phyloP scores from a whole-genome alignment of 495 filamentous ascomycete genomes.

The Tuber microsphaerosporum region DNA sequence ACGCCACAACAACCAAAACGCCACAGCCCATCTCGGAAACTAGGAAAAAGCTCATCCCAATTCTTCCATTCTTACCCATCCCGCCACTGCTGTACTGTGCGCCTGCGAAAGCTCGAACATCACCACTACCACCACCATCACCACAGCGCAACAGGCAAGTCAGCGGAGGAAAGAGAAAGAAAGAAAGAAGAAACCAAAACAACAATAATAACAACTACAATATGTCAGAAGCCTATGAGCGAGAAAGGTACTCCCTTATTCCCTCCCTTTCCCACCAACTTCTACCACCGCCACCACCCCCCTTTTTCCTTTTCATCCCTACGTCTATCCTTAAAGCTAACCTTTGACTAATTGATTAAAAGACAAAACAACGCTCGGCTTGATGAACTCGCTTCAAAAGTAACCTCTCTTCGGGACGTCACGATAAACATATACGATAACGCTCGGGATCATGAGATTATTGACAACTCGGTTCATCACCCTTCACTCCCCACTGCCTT shows the following conservation, averaged over 20 bases:
- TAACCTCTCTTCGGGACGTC: conserved; percentile 84
- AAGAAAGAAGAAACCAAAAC: neutral
- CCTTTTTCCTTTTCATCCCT: neutral
- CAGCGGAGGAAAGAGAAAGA: neutral
- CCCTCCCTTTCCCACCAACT: neutral
- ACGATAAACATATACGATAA: conserved; percentile 98
- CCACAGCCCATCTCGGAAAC: no score
- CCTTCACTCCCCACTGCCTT: neutral
- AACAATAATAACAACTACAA: conserved; percentile 24
- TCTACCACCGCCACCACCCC: neutral
- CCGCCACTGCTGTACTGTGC: no score
- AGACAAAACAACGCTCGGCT: conserved; percentile 91
- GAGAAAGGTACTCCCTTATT: conserved; percentile 52
- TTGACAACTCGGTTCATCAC: conserved; percentile 69
- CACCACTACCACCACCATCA: neutral
- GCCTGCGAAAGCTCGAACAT: no score
- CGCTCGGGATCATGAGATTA: conserved; percentile 73
- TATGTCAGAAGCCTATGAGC: conserved; percentile 94
- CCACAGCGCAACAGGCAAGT: no score
- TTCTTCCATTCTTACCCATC: no score
- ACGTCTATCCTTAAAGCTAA: neutral
- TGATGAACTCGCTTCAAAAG: conserved; percentile 79
- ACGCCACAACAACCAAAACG: neutral
- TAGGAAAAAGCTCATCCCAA: no score
- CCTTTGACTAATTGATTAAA: neutral